Evolutionary conservation across 2,329 filamentous ascomycete species (phyloP), one percentile per base, ranked within the genome.

Genomic region (Fusarium transvaalense): DNA sequence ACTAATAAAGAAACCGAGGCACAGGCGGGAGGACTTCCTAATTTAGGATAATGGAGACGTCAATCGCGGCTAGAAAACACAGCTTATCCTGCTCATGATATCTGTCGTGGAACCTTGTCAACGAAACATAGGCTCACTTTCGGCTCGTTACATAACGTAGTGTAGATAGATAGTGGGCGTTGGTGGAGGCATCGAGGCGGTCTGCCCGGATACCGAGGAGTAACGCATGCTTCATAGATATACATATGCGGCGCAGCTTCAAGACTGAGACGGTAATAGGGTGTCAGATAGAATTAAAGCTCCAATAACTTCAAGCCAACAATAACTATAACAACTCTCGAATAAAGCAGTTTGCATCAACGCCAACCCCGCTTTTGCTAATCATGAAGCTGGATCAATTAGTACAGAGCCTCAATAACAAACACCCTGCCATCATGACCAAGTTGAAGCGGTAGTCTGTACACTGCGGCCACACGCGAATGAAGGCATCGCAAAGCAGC

Each of bases 1-100:
- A 55, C 41, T 37, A 34, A 10, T 35, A 35, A 52, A 29, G 19
- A 58, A 43, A 50, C 66, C 66, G 66, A 69, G 66, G 66, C 66
- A 63, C 60, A 48, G 17, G 31, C 66, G 66, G 66, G 42, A 61
- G 21, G 17, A 60, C 51, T 69, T 70, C 66, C 66, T 54, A 64
- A 53, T 65, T 54, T 17, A 64, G 61, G 37, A 54, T 45, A 50
- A 56, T 53, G 15, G 41, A 61, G 37, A 63, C 42, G 41, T 56
- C 42, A 67, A 37, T 54, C 27, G 50, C 62, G 65, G 31, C 45
- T 48, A 48, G 13, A 37, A 23, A 50, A 34, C 35, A 37, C 35
- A 56, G 29, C 21, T 27, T 37, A 37, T 46, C 21, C 19, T 51
- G 23, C 47, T 58, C 39, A 46, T 50, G 29, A 47, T 35, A 35